Evolutionary conservation across 768 basidiomycete genomes (phyloP).

Genomic region (Boletus tylopilopsis): DNA sequence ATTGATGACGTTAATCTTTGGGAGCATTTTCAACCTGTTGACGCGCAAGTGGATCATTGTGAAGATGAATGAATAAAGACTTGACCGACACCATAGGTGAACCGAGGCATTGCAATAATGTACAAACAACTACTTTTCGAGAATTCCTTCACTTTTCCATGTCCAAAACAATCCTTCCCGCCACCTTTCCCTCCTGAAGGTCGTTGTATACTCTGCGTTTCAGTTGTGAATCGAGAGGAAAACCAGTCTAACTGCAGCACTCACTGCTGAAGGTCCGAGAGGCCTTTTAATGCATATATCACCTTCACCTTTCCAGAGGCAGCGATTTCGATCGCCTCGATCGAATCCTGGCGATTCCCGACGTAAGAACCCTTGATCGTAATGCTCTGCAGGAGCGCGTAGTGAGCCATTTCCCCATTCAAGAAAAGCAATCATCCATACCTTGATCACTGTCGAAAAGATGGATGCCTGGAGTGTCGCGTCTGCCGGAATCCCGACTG

Average conservation of each 20-base stretch:
- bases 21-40: slow-evolving; percentile 84
- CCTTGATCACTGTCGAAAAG: slow-evolving; percentile 70
- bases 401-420: not conserved
- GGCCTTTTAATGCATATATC: slow-evolving; percentile 41
- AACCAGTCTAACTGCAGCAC: slow-evolving; percentile 19
- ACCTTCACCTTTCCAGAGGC: slow-evolving; percentile 67
- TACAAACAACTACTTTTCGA: too few species aligned
- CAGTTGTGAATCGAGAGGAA: not conserved
- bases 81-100: too few species aligned
- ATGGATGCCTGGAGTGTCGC: slow-evolving; percentile 58
- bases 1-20: slow-evolving; percentile 89
- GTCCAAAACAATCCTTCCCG: slow-evolving; percentile 41
- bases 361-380: slow-evolving; percentile 38
- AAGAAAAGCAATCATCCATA: slow-evolving; percentile 6
- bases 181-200: slow-evolving; percentile 38
- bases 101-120: too few species aligned
- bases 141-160: slow-evolving; percentile 22
- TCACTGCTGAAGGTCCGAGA: slow-evolving; percentile 51
- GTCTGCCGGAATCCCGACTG: slow-evolving; percentile 68
- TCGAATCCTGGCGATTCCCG: slow-evolving; percentile 79
- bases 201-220: slow-evolving; percentile 36
- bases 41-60: slow-evolving; percentile 75
- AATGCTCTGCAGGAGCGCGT: slow-evolving; percentile 19
- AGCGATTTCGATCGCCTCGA: slow-evolving; percentile 78
- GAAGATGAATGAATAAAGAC: slow-evolving; percentile 26